Conservation (phyloP, 345 rosid species). For the Boechera divaricarpa region DNA sequence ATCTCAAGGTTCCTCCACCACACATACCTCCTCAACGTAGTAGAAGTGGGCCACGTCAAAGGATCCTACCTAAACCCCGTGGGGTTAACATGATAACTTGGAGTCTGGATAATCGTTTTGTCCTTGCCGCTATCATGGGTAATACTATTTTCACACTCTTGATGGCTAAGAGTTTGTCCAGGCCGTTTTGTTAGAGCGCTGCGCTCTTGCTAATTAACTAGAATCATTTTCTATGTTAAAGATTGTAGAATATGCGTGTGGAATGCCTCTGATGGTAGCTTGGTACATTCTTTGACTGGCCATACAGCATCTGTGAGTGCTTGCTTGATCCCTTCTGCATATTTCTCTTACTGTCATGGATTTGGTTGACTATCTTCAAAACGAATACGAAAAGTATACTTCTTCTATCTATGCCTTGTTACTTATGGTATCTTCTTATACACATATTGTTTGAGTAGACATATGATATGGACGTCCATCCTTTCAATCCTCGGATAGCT, state of each 20-base stretch:
- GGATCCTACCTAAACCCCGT: slow-evolving; percentile 95
- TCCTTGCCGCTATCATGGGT: slow-evolving; percentile 99
- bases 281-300: slow-evolving; percentile 96
- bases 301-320: slow-evolving; percentile 91
- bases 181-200: slow-evolving; percentile 19
- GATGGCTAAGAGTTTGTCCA: slow-evolving; percentile 18
- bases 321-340: slow-evolving; percentile 35
- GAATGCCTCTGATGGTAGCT: slow-evolving; percentile 98
- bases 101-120: slow-evolving; percentile 99
- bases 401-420: not conserved
- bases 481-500: slow-evolving; percentile 97
- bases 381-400: not conserved
- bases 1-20: slow-evolving; percentile 99
- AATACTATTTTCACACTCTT: slow-evolving; percentile 40
- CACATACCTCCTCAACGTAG: slow-evolving; percentile 95
- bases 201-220: slow-evolving; percentile 20
- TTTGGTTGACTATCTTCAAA: slow-evolving; percentile 25
- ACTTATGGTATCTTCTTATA: too few relatives aligned
- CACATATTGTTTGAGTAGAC: slow-evolving; percentile 55
- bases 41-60: slow-evolving; percentile 96
- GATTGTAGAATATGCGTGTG: slow-evolving; percentile 99
- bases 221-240: slow-evolving; percentile 48
- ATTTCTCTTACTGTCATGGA: slow-evolving; percentile 30
- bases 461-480: slow-evolving; percentile 97
- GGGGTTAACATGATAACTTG: slow-evolving; percentile 97